A percentile compares a stretch with the other conserved stretches of the same genome.
These are phyloP conservation scores for Leccinum subgranulosum DNA, from an alignment of 768 basidiomycete genomes.

Conservation along the genomic window DNA sequence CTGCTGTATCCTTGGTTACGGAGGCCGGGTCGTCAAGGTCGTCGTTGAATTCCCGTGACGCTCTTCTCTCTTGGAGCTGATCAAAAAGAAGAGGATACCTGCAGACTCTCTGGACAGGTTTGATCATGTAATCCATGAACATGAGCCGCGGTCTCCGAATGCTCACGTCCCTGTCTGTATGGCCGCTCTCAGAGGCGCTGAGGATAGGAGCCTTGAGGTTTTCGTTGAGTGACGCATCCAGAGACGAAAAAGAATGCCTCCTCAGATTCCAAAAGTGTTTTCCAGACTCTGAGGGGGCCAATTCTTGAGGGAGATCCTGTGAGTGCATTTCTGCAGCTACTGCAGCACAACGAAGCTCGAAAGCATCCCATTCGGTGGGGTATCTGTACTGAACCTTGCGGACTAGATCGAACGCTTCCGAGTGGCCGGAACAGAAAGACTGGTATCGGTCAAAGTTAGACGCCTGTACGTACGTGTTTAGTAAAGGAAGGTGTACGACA, in stretches of 20 bases:
- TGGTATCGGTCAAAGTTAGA: constrained; percentile 77
- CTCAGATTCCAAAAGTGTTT: constrained; percentile 27
- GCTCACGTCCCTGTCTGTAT: constrained; percentile 26
- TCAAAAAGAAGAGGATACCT: constrained; percentile 90
- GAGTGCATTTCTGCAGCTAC: constrained; percentile 41
- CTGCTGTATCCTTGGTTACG: constrained; percentile 2
- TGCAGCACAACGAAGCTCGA: constrained; percentile 72
- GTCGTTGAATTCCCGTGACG: background rate
- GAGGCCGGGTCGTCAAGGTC: background rate
- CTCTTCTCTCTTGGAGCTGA: constrained; percentile 44
- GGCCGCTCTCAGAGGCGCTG: constrained; percentile 31
- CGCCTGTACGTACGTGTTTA: constrained; percentile 44
- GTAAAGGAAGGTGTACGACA: background rate
- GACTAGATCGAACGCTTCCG: constrained; percentile 74
- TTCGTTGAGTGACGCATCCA: constrained; percentile 40
- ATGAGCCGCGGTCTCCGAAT: constrained; percentile 44
- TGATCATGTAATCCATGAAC: constrained; percentile 90
- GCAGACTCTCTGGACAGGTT: constrained; percentile 95
- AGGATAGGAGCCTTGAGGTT: constrained; percentile 31
- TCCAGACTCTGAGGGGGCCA: constrained; percentile 1
- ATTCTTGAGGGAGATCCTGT: constrained; percentile 8
- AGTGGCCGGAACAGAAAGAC: constrained; percentile 83
- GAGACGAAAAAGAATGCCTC: constrained; percentile 48
- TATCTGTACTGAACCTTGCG: constrained; percentile 62
- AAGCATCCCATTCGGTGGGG: constrained; percentile 76